Evolutionary conservation across 2,329 filamentous ascomycete genomes (phyloP), one percentile per base, ranked within the genome.

Genomic region (Diaporthe longicolla): DNA sequence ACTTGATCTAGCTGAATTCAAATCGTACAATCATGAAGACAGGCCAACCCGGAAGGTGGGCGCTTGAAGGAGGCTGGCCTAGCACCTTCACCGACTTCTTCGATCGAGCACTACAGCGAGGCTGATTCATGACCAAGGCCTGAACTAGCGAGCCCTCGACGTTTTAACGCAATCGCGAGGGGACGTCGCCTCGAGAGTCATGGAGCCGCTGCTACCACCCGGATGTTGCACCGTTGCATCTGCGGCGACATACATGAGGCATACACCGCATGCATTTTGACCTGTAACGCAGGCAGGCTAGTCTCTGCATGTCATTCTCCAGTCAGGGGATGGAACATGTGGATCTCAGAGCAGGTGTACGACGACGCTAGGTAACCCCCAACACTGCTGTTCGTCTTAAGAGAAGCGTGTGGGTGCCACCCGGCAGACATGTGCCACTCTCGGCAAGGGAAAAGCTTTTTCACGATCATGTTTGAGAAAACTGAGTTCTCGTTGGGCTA

Each of bases 351-450:
- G 52, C 63, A 54, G 32, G 48, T 26, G 63, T 26, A 13, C 15
- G 21, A 29, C 45, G 11, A 19, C 21, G 5, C 48, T 68, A 8
- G 48, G 32, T 19, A 21, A 40, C 15, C 48, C 45, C 63, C 45
- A 40, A 32, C 13, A 24, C 10, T 68, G 48, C 21, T 54, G 63
- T 68, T 68, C 48, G 48, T 68, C 63, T 68, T 37, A 52, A 52
- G 9, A 26, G 45, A 50, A 24, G 21, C 29, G 6, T 13, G 43
- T 11, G 7, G 17, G 26, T 24, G 45, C 26, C 43, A 66, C 43
- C 10, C 43, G 26, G 59, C 1, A 52, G 11, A 50, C 35, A 35
- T 26, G 29, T 17, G 45, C 26, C 29, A 13, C 48, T 54, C 48
- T 21, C 15, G 40, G 29, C 45, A 52, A 48, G 48, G 32, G 26